Evolutionary conservation across 2,329 filamentous ascomycete species (phyloP), one percentile per base, ranked within the genome.

Genomic region (Curvularia eragrostidis): DNA sequence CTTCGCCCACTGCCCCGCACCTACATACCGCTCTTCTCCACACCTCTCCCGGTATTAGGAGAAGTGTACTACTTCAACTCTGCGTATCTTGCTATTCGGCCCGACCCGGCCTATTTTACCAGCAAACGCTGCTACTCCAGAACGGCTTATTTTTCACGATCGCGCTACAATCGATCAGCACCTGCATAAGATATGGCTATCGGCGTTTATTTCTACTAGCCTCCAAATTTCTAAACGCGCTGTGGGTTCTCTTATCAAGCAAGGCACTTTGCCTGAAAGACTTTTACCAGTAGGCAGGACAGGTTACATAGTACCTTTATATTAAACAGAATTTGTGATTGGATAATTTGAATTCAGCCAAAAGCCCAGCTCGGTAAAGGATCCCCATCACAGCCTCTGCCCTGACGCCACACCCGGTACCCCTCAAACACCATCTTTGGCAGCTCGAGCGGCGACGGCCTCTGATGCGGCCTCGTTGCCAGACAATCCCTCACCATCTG

Each of bases 351-450:
- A 36, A 46, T 38, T 46, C 26, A 54, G 24, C 47, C 36, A 48
- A 58, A 50, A 24, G 50, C 39, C 55, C 51, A 58, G 13, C 24
- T 23, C 6, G 51, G 46, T 30, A 58, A 15, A 12, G 26, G 12
- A 19, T 50, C 21, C 2, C 51, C 46, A 32, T 47, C 26, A 5
- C 26, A n/a, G 2, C 8, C 30, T 18, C 32, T 43, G 3, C n/a
- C 30, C 28, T 30, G 23, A 8, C 55, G 19, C 55, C 55, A 54
- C n/a, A 13, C 10, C 2, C 42, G 21, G 32, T 50, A 54, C 8
- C 28, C 46, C 15, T 58, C 28, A 39, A 38, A 54, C 5, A 58
- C 44, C 44, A 36, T 8, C n/a, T n/a, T 32, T 10, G 55, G 50
- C 32, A 58, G 19, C 6, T 18, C 15, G n/a, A 34, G 12, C 12